These are phyloP conservation scores for Lactarius trivialis DNA, from an alignment of 768 basidiomycete genomes.

Conservation along the genomic window DNA sequence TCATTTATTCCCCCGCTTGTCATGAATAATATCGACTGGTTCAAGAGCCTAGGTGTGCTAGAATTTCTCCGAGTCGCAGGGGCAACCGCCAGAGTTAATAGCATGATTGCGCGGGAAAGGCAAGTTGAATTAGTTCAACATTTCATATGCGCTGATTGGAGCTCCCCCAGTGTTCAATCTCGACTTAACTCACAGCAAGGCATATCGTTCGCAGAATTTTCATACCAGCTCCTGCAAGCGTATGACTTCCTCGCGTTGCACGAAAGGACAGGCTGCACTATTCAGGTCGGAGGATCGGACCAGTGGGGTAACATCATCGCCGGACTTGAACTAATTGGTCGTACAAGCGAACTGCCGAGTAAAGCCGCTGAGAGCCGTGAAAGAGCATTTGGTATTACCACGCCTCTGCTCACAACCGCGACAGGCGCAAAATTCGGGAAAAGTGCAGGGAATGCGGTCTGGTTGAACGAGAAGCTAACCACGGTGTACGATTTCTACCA, in stretches of 20 bases:
- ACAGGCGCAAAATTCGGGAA: conserved; percentile 96
- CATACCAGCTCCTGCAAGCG: conserved; percentile 95
- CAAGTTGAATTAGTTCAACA: conserved; percentile 29
- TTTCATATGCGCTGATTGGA: neutral
- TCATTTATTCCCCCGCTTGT: conserved; percentile 33
- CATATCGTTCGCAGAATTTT: conserved; percentile 97
- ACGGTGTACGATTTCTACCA: conserved; percentile 94
- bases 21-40: conserved; percentile 74
- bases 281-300: conserved; percentile 95
- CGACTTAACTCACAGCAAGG: conserved; percentile 76
- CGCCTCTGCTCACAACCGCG: conserved; percentile 86
- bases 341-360: conserved; percentile 30
- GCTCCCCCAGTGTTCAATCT: conserved; percentile 59
- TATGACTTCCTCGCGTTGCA: conserved; percentile 86
- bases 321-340: conserved; percentile 84
- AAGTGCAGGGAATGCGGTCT: conserved; percentile 91
- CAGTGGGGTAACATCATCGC: conserved; percentile 98
- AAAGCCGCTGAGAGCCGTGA: conserved; percentile 22
- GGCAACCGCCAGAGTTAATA: conserved; percentile 71
- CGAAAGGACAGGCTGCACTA: conserved; percentile 56
- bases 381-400: conserved; percentile 76
- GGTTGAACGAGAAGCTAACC: conserved; percentile 75
- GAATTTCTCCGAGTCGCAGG: conserved; percentile 83
- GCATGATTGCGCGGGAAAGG: conserved; percentile 91
- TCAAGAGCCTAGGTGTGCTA: conserved; percentile 61